These are phyloP conservation scores for Mortierella hygrophila DNA, from an alignment of 192 early-diverging fungal species.

Conservation along the genomic window DNA sequence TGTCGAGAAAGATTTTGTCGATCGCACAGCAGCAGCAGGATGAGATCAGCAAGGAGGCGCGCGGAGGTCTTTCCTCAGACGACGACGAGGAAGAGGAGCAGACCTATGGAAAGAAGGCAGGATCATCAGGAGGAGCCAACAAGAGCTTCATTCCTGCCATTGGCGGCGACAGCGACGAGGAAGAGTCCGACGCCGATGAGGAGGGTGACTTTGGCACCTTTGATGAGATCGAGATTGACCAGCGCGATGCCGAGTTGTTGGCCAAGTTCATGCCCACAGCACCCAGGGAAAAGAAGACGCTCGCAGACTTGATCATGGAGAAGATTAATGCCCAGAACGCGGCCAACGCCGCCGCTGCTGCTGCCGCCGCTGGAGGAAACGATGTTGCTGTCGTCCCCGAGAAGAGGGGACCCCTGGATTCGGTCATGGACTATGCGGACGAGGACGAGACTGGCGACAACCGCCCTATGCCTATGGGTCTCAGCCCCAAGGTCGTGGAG, in stretches of 20 bases:
- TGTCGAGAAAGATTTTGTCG: constrained; percentile 89
- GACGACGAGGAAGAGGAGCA: constrained; percentile 61
- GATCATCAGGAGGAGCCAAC: constrained; percentile 15
- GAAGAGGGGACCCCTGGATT: constrained; percentile 54
- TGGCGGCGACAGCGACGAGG: constrained; percentile 74
- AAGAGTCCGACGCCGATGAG: constrained; percentile 75
- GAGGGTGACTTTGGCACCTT: constrained; percentile 65
- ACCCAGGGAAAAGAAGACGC: constrained; percentile 85
- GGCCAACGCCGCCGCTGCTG: constrained; percentile 47
- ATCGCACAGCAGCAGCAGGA: constrained; percentile 94
- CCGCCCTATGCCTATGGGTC: constrained; percentile 61
- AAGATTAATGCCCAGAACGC: constrained; percentile 89
- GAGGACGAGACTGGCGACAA: constrained; percentile 54
- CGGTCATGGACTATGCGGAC: constrained; percentile 47
- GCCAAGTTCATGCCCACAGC: constrained; percentile 92
- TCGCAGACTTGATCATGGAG: constrained; percentile 97
- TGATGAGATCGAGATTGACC: constrained; percentile 77
- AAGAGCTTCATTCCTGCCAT: constrained; percentile 58
- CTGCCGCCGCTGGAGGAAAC: constrained; percentile 38
- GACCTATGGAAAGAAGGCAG: constrained; percentile 48
- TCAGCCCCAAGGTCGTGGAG: constrained; percentile 93
- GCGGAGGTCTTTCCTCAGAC: constrained; percentile 48
- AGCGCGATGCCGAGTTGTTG: constrained; percentile 83
- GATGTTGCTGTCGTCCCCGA: constrained; percentile 46
- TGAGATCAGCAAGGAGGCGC: constrained; percentile 75